These are phyloP conservation scores for Glebionis coronaria DNA, from an alignment of 129 eudicot species.

Conservation along the genomic window DNA sequence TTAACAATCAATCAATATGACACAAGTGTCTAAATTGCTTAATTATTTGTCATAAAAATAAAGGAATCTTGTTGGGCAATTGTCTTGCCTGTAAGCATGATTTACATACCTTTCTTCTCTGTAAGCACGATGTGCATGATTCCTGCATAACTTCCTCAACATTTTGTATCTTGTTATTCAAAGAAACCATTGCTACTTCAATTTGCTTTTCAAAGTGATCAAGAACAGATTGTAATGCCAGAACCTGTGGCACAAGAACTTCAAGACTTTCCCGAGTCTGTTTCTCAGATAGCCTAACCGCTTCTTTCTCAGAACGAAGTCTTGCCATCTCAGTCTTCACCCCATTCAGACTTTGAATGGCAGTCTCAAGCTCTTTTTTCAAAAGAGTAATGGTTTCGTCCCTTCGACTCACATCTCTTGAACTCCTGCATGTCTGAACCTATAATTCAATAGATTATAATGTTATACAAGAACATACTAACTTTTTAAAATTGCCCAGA, in stretches of 20 bases:
- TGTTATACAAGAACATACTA: slow-evolving; percentile 2
- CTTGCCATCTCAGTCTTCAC: slow-evolving; percentile 64
- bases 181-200: slow-evolving; percentile 38
- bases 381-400: slow-evolving; percentile 56
- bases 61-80: neutral
- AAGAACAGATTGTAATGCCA: slow-evolving; percentile 39
- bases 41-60: neutral
- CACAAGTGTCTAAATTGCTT: neutral
- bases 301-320: slow-evolving; percentile 51
- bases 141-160: slow-evolving; percentile 46
- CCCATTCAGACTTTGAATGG: slow-evolving; percentile 64
- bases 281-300: slow-evolving; percentile 43
- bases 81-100: neutral
- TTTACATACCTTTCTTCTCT: slow-evolving; percentile 56
- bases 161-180: slow-evolving; percentile 49
- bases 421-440: slow-evolving; percentile 58
- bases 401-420: slow-evolving; percentile 35
- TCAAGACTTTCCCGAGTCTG: slow-evolving; percentile 37
- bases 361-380: slow-evolving; percentile 74
- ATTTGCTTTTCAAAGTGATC: slow-evolving; percentile 46
- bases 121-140: slow-evolving; percentile 47
- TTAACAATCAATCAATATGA: neutral
- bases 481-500: slow-evolving; percentile 11
- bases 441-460: slow-evolving; percentile 19
- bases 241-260: slow-evolving; percentile 38